These are phyloP conservation scores for Scolecobasidium constrictum DNA, from an alignment of 2,329 filamentous ascomycete genomes.

Conservation along the genomic window DNA sequence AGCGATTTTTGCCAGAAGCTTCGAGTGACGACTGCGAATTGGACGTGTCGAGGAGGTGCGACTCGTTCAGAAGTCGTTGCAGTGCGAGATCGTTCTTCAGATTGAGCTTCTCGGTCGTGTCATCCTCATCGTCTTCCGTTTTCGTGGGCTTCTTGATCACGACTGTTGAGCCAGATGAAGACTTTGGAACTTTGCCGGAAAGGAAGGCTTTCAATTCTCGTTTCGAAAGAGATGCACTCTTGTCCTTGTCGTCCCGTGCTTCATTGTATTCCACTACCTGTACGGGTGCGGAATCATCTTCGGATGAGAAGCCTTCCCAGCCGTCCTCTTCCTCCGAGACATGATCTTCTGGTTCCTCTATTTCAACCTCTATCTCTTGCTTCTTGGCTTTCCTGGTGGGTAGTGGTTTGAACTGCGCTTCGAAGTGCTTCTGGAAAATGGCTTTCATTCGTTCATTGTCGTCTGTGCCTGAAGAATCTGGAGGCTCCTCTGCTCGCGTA, in stretches of 20 bases:
- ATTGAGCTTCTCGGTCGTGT: slow-evolving; percentile 42
- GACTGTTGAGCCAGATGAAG: slow-evolving; percentile 24
- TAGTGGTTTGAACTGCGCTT: slow-evolving; percentile 74
- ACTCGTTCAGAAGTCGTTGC: slow-evolving; percentile 82
- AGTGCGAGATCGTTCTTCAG: slow-evolving; percentile 88
- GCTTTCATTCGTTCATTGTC: slow-evolving; percentile 53
- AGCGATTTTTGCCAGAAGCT: slow-evolving; percentile 57
- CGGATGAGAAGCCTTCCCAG: slow-evolving; percentile 54
- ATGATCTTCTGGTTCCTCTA: not conserved
- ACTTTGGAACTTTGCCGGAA: slow-evolving; percentile 14
- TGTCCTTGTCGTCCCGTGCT: slow-evolving; percentile 12
- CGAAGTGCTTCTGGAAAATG: slow-evolving; percentile 75
- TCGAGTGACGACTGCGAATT: slow-evolving; percentile 24
- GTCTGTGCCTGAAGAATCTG: slow-evolving; percentile 16
- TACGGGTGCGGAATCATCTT: slow-evolving; percentile 28
- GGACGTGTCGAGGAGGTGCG: slow-evolving; percentile 63
- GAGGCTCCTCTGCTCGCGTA: slow-evolving; percentile 8
- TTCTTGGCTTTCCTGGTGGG: slow-evolving; percentile 23
- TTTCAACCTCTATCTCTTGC: slow-evolving; percentile 18
- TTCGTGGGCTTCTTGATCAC: slow-evolving; percentile 20
- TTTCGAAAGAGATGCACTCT: slow-evolving; percentile 27
- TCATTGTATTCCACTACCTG: slow-evolving; percentile 34
- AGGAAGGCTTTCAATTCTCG: slow-evolving; percentile 70
- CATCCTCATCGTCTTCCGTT: slow-evolving; percentile 39
- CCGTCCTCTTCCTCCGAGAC: slow-evolving; percentile 29